Evolutionary conservation across 345 rosid species (phyloP), one percentile per base, ranked within the genome.

Genomic region (Hypericum androsaemum): DNA sequence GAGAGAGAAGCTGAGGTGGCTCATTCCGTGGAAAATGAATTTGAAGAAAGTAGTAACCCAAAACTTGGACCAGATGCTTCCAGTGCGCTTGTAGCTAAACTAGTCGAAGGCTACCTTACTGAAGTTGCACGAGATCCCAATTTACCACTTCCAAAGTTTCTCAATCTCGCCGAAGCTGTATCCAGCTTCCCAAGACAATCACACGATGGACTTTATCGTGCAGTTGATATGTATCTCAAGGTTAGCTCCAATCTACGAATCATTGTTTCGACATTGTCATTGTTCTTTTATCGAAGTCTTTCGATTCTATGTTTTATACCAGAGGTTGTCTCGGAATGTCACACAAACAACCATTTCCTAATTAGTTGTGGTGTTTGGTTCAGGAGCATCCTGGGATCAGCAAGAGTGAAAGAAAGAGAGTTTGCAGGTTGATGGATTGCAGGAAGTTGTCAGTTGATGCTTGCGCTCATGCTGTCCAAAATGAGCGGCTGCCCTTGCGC

Each of bases 301-400:
- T 22, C 32, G 32, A 22, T 22, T 22, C 32, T 22, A 22, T 22
- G 32, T 22, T 22, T 22, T 22, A 22, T 22, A 4, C 32, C 32
- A 22, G 32, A 22, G 4, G 32, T 1, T 22, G 32, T 1, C 32
- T 22, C n/a, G n/a, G n/a, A n/a, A n/a, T n/a, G n/a, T n/a, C n/a
- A n/a, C n/a, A n/a, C n/a, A n/a, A n/a, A n/a, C n/a, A n/a, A n/a
- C n/a, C n/a, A n/a, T 41, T 38, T 36, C 8, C 16, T 37, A 50
- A 39, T 35, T 15, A 50, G 35, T 39, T 41, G 59, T 45, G n/a
- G 36, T 35, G 15, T 43, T 32, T 28, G 51, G 35, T 35, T 37
- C 54, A 68, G 73, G 73, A 68, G 45, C 73, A 68, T 40, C 68
- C 64, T 10, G 67, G 61, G 37, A 68, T 68, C 11, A 58, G 64